Conservation (phyloP, 192 early-diverging fungal genomes). For the Endogone sp. region DNA sequence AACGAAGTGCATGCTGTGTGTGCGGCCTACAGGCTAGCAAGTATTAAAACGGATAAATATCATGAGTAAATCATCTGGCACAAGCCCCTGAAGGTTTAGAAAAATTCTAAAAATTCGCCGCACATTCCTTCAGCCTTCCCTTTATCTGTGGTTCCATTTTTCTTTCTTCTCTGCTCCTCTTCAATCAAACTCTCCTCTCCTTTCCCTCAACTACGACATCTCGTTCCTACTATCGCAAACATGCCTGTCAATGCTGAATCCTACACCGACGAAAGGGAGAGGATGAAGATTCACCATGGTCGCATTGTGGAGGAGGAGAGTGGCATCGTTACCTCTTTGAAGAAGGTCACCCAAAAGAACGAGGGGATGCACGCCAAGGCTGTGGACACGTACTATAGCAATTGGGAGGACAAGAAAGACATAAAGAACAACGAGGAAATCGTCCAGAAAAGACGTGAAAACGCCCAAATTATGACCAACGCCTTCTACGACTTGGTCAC, state of each 20-base stretch:
- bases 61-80: too few relatives aligned
- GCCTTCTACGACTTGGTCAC: constrained; percentile 42
- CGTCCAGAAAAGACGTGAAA: constrained; percentile 24
- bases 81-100: too few relatives aligned
- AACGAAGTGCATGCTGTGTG: too few relatives aligned
- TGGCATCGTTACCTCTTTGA: constrained; percentile 18
- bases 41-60: too few relatives aligned
- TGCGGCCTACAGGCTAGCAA: too few relatives aligned
- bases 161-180: not conserved
- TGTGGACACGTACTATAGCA: constrained; percentile 27
- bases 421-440: constrained; percentile 28
- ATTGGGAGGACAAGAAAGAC: constrained; percentile 35
- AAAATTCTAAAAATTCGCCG: too few relatives aligned
- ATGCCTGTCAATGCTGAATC: constrained; percentile 21
- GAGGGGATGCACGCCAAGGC: constrained; percentile 16
- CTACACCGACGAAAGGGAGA: constrained; percentile 18
- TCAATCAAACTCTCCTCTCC: not conserved
- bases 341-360: constrained; percentile 32
- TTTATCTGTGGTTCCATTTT: not conserved
- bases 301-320: constrained; percentile 26
- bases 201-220: not conserved
- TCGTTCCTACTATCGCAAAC: not conserved
- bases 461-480: constrained; percentile 39
- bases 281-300: constrained; percentile 30
- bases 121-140: too few relatives aligned